Conservation (phyloP, 2,329 filamentous ascomycete genomes). For the Diplodia mutila region DNA sequence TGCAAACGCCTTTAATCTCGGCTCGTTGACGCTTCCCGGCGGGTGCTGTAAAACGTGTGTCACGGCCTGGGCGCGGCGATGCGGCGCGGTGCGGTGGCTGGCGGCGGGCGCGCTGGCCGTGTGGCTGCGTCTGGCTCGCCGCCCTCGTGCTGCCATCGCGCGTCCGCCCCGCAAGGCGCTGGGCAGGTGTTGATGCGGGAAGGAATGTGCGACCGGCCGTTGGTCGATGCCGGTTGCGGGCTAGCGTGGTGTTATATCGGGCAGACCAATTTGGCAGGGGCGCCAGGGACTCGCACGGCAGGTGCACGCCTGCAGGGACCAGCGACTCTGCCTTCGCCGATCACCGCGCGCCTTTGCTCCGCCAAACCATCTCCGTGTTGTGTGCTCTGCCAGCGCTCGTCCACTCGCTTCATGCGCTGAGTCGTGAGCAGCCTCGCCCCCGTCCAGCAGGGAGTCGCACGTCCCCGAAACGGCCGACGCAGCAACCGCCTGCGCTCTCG, state of each 20-base stretch:
- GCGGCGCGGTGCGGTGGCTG: not conserved
- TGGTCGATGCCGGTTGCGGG: constrained; percentile 9
- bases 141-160: not conserved
- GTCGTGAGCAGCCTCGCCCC: constrained; percentile 14
- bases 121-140: not conserved
- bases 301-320: constrained; percentile 18
- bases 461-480: constrained; percentile 21
- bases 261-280: constrained; percentile 17
- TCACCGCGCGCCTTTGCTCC: constrained; percentile 11
- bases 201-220: constrained; percentile 23
- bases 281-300: constrained; percentile 16
- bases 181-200: constrained; percentile 5
- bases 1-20: constrained; percentile 25
- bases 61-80: not conserved
- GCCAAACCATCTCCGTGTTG: constrained; percentile 13
- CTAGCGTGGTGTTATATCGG: constrained; percentile 21
- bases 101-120: not conserved
- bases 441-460: constrained; percentile 20
- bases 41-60: constrained; percentile 11
- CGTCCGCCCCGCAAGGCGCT: not conserved
- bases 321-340: constrained; percentile 9
- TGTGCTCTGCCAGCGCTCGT: constrained; percentile 1
- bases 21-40: constrained; percentile 4
- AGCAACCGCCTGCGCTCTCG: constrained; percentile 17
- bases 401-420: constrained; percentile 19